These are phyloP conservation scores for Durusdinium trenchii DNA, from an alignment of 73 alveolate genomes.

Conservation along the genomic window DNA sequence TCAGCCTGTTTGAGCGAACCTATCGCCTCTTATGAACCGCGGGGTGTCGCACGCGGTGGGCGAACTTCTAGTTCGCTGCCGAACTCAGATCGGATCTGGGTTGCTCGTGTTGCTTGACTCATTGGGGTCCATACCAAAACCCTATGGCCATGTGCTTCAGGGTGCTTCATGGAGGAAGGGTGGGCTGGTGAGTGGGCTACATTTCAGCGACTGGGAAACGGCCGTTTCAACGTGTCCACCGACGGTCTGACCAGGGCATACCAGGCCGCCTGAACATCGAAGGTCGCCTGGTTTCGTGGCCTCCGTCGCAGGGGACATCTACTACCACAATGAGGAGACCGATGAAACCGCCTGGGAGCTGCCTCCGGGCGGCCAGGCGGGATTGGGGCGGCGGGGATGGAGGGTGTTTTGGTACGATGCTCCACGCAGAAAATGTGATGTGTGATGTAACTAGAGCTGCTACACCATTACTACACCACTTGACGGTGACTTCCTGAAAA, in stretches of 20 bases:
- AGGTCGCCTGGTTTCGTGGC: background rate
- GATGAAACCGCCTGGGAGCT: conserved; percentile 92
- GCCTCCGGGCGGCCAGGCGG: conserved; percentile 78
- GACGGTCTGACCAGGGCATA: background rate
- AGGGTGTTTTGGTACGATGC: background rate
- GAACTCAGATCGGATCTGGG: no score
- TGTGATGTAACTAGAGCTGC: no score
- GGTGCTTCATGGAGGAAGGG: background rate
- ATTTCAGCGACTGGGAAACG: background rate
- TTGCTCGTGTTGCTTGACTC: no score
- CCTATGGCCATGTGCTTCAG: background rate
- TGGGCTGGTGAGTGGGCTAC: no score
- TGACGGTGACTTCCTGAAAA: no score
- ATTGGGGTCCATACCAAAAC: background rate
- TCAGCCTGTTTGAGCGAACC: no score
- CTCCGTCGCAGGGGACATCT: conserved; percentile 27
- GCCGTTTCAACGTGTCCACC: background rate
- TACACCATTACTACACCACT: no score
- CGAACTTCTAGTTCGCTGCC: no score
- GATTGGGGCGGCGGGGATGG: background rate
- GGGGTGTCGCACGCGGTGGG: no score
- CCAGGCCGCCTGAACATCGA: background rate
- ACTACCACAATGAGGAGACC: conserved; percentile 89
- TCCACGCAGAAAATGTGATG: no score
- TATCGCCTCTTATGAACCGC: no score